Evolutionary conservation across 371 early-diverging fungal species (phyloP).

Genomic region (Chytridium lagenaria): DNA sequence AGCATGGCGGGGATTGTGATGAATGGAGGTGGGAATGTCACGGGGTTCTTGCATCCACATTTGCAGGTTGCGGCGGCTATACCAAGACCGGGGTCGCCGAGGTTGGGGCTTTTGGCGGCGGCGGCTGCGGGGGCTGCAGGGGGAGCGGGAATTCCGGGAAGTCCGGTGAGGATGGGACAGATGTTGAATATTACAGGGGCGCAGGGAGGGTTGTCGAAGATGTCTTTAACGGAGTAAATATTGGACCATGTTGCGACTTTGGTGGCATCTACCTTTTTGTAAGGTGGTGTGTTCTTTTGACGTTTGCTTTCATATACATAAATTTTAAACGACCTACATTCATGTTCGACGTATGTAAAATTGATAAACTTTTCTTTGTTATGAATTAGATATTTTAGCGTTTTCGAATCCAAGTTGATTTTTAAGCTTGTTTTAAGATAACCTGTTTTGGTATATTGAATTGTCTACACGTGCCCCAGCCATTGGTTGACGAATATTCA

Average conservation of each 20-base stretch:
- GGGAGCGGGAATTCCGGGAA: not conserved
- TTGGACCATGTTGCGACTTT: not conserved
- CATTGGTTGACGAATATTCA: no score
- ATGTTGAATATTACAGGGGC: slow-evolving; percentile 36
- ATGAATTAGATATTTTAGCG: no score
- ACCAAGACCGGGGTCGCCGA: slow-evolving; percentile 17
- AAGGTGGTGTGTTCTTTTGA: not conserved
- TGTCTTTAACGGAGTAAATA: slow-evolving; percentile 14
- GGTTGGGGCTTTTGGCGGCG: slow-evolving; percentile 6
- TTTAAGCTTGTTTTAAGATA: no score
- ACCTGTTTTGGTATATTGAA: no score
- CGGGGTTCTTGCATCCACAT: slow-evolving; percentile 3
- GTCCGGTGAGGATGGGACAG: slow-evolving; percentile 25
- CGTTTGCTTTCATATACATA: no score
- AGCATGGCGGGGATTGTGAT: slow-evolving; percentile 1
- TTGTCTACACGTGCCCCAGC: no score
- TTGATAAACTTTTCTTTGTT: no score
- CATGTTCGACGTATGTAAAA: no score
- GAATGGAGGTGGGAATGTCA: not conserved
- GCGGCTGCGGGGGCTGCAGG: not conserved
- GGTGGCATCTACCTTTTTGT: not conserved
- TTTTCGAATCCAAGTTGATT: no score
- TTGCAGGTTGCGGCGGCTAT: not conserved
- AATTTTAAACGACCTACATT: no score
- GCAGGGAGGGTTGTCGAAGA: slow-evolving; percentile 29